Evolutionary conservation across 768 basidiomycete species (phyloP).

Genomic region (Mycena latifolia): DNA sequence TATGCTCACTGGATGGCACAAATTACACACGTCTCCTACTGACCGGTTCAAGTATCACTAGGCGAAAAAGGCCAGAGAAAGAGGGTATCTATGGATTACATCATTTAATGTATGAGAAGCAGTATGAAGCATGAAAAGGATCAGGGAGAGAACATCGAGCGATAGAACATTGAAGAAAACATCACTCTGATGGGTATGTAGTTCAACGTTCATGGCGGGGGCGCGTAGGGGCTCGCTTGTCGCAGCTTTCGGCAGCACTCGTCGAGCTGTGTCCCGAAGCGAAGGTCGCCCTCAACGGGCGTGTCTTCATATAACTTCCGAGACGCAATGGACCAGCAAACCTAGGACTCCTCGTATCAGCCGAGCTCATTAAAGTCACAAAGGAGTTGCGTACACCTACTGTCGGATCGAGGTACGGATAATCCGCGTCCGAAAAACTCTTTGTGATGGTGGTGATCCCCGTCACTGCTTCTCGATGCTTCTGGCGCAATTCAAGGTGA

Average conservation of each 20-base stretch:
- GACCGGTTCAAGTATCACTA: too few species aligned
- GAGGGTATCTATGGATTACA: too few species aligned
- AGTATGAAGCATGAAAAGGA: too few species aligned
- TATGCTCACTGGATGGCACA: too few species aligned
- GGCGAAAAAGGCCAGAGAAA: too few species aligned
- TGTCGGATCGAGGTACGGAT: slow-evolving; percentile 13
- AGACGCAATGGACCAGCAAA: slow-evolving; percentile 22
- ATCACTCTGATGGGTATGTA: too few species aligned
- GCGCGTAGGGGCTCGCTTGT: background rate
- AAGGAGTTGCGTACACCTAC: slow-evolving; percentile 11
- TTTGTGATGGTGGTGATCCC: slow-evolving; percentile 20
- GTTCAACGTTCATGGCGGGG: too few species aligned
- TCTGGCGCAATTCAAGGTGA: slow-evolving; percentile 11
- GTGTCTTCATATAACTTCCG: background rate
- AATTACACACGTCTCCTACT: too few species aligned
- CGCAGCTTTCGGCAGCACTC: slow-evolving; percentile 14
- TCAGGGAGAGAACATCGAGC: too few species aligned
- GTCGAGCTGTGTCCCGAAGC: too few species aligned
- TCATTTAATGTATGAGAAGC: too few species aligned
- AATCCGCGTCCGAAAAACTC: slow-evolving; percentile 21
- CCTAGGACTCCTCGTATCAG: slow-evolving; percentile 1
- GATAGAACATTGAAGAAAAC: too few species aligned
- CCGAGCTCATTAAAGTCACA: background rate
- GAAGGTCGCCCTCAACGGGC: background rate
- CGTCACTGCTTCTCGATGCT: slow-evolving; percentile 11